Base-by-base conservation (phyloP, 257 asterid species). In the Nicotiana paniculata region DNA sequence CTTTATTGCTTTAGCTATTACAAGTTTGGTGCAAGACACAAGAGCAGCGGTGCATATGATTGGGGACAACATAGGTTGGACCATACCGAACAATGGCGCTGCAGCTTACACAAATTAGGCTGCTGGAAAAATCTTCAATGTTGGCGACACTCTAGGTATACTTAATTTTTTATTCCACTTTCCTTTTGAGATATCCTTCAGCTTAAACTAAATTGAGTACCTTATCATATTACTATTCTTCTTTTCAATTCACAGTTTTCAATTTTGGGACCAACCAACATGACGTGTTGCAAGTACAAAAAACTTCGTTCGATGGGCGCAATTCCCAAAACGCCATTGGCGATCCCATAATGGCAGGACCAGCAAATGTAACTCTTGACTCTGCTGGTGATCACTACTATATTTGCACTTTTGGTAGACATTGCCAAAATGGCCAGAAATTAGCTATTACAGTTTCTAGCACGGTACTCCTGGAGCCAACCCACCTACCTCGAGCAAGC, bases 371-470 rank as follows among this genome's bases (percentile, higher is more conserved):
- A 21, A 89, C 88, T 26, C 86, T 91, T 48, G 81, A 16, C 77
- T 62, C 90, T 7, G 46, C 80, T 33, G 94, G 94, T 1, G 81
- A 82, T 9, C 89, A 86, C 85, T 68, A 86, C 75, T 91, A 82
- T 83, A 89, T 90, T 39, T 90, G 90, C 87, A 85, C 89, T 6
- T 0, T 89, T 4, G 91, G 86, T 39, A 9, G 83, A 63, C 94
- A 91, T 62, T 91, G 94, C 74, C 57, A 6, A 33, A 11, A 18
- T 1, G 92, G 91, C 1, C 92, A 88, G 84, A 89, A 82, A 57
- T 87, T 91, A 0, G 81, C 87, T 48, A 67, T 89, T 3, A 83
- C 85, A 0, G 90, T 89, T 75, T 83, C 86, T 0, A 53, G 16
- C 79, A 43, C 79, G 84, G 84, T 54, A 57, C 88, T 10, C 82